Evolutionary conservation across 345 rosid genomes (phyloP).

Genomic region (Orychophragmus violaceus): DNA sequence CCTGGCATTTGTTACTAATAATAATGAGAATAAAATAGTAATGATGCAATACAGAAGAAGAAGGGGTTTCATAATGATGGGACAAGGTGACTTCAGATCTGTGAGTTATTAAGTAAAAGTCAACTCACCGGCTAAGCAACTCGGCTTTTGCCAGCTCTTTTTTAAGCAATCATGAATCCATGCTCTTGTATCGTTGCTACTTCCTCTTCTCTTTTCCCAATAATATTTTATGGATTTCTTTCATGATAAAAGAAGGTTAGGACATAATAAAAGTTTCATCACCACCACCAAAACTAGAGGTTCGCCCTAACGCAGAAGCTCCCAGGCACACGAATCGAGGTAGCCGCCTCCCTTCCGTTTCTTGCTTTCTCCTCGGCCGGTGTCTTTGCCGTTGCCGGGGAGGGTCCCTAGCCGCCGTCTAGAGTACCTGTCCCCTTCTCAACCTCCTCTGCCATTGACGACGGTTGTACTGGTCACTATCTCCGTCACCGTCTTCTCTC

Average conservation of each 20-base stretch:
- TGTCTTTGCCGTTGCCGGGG: no score
- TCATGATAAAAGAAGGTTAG: not conserved
- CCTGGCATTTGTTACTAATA: not conserved
- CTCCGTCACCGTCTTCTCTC: no score
- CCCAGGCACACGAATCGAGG: no score
- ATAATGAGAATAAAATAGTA: not conserved
- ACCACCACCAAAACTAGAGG: no score
- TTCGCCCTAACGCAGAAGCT: no score
- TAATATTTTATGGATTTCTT: not conserved
- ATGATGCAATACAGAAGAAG: not conserved
- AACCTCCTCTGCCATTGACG: no score
- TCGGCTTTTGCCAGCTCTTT: slow-evolving; percentile 20
- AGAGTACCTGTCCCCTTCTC: no score
- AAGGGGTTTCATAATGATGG: slow-evolving; percentile 25
- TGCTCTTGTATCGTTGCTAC: not conserved
- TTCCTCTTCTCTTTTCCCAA: not conserved
- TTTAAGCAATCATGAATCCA: slow-evolving; percentile 1
- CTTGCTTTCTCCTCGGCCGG: no score
- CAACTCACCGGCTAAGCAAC: slow-evolving; percentile 26
- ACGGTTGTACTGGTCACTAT: no score
- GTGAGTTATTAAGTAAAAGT: slow-evolving; percentile 14
- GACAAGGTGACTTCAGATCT: slow-evolving; percentile 25
- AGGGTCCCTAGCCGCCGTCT: no score
- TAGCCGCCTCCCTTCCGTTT: no score
- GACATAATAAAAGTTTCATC: no score